Evolutionary conservation across 73 alveolate genomes (phyloP).

Genomic region (Blepharisma japonicum): DNA sequence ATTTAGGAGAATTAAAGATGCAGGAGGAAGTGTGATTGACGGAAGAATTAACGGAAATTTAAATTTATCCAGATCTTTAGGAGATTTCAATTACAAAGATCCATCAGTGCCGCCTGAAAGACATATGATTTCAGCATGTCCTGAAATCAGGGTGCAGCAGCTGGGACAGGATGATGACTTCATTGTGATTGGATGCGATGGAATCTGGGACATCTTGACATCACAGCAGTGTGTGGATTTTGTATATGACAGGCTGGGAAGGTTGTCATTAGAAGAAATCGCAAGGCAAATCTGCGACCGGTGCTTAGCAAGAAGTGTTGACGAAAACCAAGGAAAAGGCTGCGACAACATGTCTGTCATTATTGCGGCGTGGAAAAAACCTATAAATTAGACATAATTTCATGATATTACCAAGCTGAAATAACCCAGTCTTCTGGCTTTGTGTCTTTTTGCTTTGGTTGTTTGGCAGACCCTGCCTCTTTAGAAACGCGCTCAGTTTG

Average conservation of each 20-base stretch:
- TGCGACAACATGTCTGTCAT: conserved; percentile 81
- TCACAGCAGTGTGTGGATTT: conserved; percentile 58
- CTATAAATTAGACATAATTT: too few relatives aligned
- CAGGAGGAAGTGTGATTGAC: conserved; percentile 66
- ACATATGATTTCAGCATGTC: conserved; percentile 68
- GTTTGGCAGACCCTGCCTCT: too few relatives aligned
- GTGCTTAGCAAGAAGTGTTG: conserved; percentile 40
- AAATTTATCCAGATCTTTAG: conserved; percentile 71
- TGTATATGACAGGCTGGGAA: conserved; percentile 43
- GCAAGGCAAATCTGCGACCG: conserved; percentile 30
- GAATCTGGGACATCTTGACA: conserved; percentile 77
- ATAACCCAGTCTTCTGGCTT: too few relatives aligned
- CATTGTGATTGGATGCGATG: conserved; percentile 87
- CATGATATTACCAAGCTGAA: too few relatives aligned
- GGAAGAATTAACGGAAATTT: conserved; percentile 55
- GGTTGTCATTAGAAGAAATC: conserved; percentile 25
- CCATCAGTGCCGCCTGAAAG: conserved; percentile 62
- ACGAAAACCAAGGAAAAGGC: conserved; percentile 59
- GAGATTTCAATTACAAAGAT: conserved; percentile 78
- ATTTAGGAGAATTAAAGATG: conserved; percentile 64
- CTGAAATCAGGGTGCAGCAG: conserved; percentile 51
- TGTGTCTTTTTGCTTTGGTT: too few relatives aligned
- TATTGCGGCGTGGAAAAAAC: conserved; percentile 49
- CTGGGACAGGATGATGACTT: conserved; percentile 59
- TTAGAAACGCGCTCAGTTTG: too few relatives aligned